These are phyloP conservation scores for Noccaea caerulescens DNA, from an alignment of 345 rosid genomes.

Conservation along the genomic window DNA sequence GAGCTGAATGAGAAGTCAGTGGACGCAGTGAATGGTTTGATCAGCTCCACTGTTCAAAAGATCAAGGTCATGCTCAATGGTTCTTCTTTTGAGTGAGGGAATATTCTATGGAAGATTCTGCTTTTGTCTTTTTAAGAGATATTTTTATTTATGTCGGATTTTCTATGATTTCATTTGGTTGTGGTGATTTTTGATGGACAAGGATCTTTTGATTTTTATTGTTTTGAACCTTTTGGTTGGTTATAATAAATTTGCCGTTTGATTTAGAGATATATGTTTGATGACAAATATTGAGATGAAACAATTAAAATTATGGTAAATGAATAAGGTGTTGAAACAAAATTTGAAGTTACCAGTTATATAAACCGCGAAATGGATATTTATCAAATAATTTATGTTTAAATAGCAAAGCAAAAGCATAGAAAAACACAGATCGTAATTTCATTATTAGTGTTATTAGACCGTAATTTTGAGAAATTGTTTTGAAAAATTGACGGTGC, in stretches of 20 bases:
- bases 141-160: constrained; percentile 5
- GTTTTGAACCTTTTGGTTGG: neutral
- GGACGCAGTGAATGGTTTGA: constrained; percentile 54
- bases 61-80: constrained; percentile 54
- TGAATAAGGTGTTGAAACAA: neutral
- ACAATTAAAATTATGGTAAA: neutral
- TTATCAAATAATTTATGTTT: neutral
- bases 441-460: no score
- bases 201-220: neutral
- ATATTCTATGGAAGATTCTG: constrained; percentile 38
- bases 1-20: constrained; percentile 50
- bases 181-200: neutral
- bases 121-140: neutral
- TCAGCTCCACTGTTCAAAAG: constrained; percentile 58
- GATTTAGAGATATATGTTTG: constrained; percentile 1
- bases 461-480: neutral
- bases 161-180: neutral
- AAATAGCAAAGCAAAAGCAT: neutral
- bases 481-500: constrained; percentile 9
- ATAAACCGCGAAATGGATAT: neutral
- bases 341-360: neutral
- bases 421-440: neutral
- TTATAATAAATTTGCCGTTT: constrained; percentile 6
- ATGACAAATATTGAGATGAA: neutral
- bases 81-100: constrained; percentile 40